These are phyloP conservation scores for Plectosphaerella plurivora DNA, from an alignment of 2,329 filamentous ascomycete genomes.

Conservation along the genomic window DNA sequence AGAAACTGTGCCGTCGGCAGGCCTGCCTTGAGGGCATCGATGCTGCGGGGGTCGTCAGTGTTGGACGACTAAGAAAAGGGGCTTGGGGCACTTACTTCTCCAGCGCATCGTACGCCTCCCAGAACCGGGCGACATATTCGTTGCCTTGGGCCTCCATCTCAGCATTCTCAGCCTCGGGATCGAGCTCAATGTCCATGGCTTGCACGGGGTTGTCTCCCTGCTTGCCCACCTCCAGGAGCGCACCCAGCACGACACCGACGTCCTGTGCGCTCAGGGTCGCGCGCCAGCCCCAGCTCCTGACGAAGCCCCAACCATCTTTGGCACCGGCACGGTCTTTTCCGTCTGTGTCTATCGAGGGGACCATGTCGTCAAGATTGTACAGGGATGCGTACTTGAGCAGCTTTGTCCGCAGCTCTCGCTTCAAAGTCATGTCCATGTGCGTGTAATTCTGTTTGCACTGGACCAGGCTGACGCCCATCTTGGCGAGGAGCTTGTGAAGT, in stretches of 20 bases:
- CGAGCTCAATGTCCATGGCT: constrained; percentile 21
- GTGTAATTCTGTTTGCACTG: constrained; percentile 96
- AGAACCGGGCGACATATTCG: constrained; percentile 64
- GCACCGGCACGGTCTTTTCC: constrained; percentile 64
- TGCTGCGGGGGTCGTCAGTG: constrained; percentile 45
- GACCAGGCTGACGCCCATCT: constrained; percentile 92
- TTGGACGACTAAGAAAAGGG: constrained; percentile 17
- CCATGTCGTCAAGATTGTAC: constrained; percentile 90
- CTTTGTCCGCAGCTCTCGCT: constrained; percentile 78
- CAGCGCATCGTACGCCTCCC: constrained; percentile 68
- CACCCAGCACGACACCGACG: constrained; percentile 87
- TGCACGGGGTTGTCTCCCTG: constrained; percentile 31
- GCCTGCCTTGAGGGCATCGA: constrained; percentile 70
- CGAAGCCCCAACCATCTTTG: constrained; percentile 95
- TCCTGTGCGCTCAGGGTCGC: constrained; percentile 91
- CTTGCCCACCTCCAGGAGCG: constrained; percentile 86
- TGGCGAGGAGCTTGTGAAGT: constrained; percentile 89
- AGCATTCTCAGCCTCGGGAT: constrained; percentile 37
- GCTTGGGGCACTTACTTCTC: constrained; percentile 53
- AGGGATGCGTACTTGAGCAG: constrained; percentile 87
- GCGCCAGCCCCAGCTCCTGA: constrained; percentile 96
- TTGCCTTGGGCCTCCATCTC: constrained; percentile 50
- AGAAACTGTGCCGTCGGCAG: constrained; percentile 83
- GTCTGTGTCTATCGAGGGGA: constrained; percentile 72
- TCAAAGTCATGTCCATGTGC: constrained; percentile 98